phyloP scores from a whole-genome alignment of 1,139 yeast species.

The Suhomyces yuchorum region DNA sequence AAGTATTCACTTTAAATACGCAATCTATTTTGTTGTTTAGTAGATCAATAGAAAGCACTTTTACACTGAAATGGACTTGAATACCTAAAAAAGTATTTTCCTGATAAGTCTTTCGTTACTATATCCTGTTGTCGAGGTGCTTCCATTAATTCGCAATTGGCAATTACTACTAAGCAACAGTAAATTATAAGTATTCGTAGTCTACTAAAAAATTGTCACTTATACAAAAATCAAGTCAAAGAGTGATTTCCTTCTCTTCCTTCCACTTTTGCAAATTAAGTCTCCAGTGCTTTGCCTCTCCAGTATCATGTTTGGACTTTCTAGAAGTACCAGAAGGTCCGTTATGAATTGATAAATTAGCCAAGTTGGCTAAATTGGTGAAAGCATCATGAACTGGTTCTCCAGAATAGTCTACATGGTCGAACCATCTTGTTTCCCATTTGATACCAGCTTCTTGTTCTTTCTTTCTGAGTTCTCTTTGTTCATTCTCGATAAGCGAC shows the following conservation, averaged over 20 bases:
- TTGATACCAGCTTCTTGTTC: conserved; percentile 62
- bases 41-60: too few species aligned
- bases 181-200: background rate
- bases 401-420: conserved; percentile 48
- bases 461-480: conserved; percentile 74
- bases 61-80: too few species aligned
- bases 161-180: background rate
- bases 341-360: conserved; percentile 60
- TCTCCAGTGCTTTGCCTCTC: conserved; percentile 69
- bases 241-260: conserved; percentile 57
- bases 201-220: background rate
- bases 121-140: too few species aligned
- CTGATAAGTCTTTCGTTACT: too few species aligned
- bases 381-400: conserved; percentile 45
- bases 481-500: conserved; percentile 75
- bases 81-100: too few species aligned
- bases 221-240: conserved; percentile 21
- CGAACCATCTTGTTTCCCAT: conserved; percentile 86
- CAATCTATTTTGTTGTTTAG: too few species aligned
- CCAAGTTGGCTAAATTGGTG: conserved; percentile 51
- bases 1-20: too few species aligned
- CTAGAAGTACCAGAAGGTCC: conserved; percentile 66
- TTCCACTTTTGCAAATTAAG: conserved; percentile 56
- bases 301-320: conserved; percentile 53
- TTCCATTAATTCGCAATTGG: too few species aligned